Conservation (phyloP, 2,329 filamentous ascomycete species). For the Penicillium sp. region DNA sequence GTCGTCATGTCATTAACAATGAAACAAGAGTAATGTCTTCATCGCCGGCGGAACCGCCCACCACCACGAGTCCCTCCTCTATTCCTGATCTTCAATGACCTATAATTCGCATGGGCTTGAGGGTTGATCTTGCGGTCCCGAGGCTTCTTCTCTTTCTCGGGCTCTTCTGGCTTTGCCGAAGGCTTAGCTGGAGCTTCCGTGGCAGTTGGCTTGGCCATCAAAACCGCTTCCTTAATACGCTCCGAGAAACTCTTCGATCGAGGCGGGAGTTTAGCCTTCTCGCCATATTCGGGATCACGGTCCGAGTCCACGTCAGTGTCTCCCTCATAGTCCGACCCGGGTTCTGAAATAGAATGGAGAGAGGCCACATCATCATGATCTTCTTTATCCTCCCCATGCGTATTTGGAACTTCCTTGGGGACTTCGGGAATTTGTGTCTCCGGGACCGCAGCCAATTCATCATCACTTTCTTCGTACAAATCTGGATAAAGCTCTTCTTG, state of each 20-base stretch:
- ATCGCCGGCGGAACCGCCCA: constrained; percentile 41
- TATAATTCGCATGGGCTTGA: constrained; percentile 50
- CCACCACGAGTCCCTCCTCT: constrained; percentile 33
- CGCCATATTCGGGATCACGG: constrained; percentile 32
- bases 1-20: constrained; percentile 18
- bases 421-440: constrained; percentile 29
- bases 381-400: constrained; percentile 7
- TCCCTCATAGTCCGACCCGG: constrained; percentile 23
- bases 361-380: constrained; percentile 23
- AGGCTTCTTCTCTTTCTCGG: constrained; percentile 26
- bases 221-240: constrained; percentile 39
- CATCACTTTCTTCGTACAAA: constrained; percentile 23
- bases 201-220: constrained; percentile 17
- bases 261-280: constrained; percentile 17
- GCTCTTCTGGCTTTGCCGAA: constrained; percentile 13
- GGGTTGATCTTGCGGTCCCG: constrained; percentile 43
- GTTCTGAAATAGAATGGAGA: constrained; percentile 30
- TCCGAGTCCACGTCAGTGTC: constrained; percentile 21
- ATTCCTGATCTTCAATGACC: constrained; percentile 48
- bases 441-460: constrained; percentile 30
- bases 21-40: constrained; percentile 1
- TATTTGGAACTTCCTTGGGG: constrained; percentile 10
- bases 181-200: constrained; percentile 16
- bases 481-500: constrained; percentile 23
- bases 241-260: constrained; percentile 36